Evolutionary conservation across 2,329 filamentous ascomycete species (phyloP).

Genomic region (Trichoderma sp.): DNA sequence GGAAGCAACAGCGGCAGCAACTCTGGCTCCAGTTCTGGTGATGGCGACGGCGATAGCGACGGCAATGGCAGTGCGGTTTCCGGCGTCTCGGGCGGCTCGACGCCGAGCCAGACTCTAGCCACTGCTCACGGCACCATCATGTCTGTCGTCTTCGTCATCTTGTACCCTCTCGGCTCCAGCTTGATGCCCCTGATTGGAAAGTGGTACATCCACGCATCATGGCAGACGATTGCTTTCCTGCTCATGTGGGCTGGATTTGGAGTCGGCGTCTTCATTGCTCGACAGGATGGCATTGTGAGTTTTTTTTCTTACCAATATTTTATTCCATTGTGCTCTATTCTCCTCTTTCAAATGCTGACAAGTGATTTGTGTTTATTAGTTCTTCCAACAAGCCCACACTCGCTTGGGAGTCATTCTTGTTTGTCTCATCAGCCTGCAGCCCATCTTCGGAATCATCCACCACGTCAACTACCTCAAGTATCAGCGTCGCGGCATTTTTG

Average conservation of each 20-base stretch:
- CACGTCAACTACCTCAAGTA: conserved; percentile 57
- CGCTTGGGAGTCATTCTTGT: conserved; percentile 60
- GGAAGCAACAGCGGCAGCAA: conserved; percentile 27
- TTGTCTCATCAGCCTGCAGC: conserved; percentile 60
- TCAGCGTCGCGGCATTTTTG: conserved; percentile 53
- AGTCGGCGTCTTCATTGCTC: conserved; percentile 56
- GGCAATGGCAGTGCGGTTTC: conserved; percentile 19
- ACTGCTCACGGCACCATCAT: conserved; percentile 63
- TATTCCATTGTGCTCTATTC: not conserved
- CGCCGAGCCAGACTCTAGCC: conserved; percentile 38
- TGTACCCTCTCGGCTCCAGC: conserved; percentile 64
- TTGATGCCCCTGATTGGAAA: conserved; percentile 63
- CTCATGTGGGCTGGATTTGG: conserved; percentile 65
- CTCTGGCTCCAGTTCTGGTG: conserved; percentile 7
- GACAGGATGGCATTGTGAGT: conserved; percentile 50
- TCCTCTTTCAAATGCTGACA: not conserved
- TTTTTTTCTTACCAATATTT: not conserved
- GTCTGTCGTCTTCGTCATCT: conserved; percentile 60
- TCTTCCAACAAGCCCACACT: conserved; percentile 58
- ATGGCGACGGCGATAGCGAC: not conserved
- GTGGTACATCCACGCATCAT: conserved; percentile 60
- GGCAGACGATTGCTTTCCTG: conserved; percentile 59
- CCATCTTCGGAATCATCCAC: conserved; percentile 60
- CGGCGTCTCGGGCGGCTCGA: conserved; percentile 29
- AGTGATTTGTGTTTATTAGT: conserved; percentile 43